These are phyloP conservation scores for Apophysomyces elegans DNA, from an alignment of 371 early-diverging fungal genomes.

Conservation along the genomic window DNA sequence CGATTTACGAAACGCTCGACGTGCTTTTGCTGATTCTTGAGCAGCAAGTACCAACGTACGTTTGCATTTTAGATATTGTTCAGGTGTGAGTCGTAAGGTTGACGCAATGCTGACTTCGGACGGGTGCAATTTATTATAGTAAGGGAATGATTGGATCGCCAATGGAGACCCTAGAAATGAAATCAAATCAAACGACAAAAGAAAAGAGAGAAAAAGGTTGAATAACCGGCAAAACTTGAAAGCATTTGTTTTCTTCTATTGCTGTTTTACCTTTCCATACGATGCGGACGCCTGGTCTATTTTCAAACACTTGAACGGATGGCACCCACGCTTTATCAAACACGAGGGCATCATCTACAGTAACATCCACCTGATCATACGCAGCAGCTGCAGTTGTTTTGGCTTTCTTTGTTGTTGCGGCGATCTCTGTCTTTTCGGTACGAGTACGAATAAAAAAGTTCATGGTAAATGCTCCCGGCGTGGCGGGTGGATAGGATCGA, in stretches of 20 bases:
- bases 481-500: constrained; percentile 5
- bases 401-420: constrained; percentile 12
- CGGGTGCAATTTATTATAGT: constrained; percentile 56
- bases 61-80: constrained; percentile 66
- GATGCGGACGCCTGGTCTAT: constrained; percentile 26
- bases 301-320: constrained; percentile 19
- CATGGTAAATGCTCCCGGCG: constrained; percentile 8
- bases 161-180: constrained; percentile 49
- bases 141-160: constrained; percentile 49
- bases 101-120: constrained; percentile 69
- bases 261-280: constrained; percentile 30
- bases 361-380: constrained; percentile 26
- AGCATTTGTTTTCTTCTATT: not conserved
- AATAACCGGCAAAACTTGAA: not conserved
- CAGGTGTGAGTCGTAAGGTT: constrained; percentile 70
- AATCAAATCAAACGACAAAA: constrained; percentile 10
- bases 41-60: constrained; percentile 45
- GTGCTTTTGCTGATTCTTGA: constrained; percentile 26
- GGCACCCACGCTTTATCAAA: constrained; percentile 35
- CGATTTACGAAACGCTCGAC: constrained; percentile 45
- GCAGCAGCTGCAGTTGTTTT: constrained; percentile 20
- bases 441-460: not conserved
- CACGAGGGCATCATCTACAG: constrained; percentile 19
- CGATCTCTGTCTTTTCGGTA: not conserved
- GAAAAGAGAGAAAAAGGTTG: not conserved